Conservation (phyloP, 768 basidiomycete genomes). For the Suillus cothurnatus region DNA sequence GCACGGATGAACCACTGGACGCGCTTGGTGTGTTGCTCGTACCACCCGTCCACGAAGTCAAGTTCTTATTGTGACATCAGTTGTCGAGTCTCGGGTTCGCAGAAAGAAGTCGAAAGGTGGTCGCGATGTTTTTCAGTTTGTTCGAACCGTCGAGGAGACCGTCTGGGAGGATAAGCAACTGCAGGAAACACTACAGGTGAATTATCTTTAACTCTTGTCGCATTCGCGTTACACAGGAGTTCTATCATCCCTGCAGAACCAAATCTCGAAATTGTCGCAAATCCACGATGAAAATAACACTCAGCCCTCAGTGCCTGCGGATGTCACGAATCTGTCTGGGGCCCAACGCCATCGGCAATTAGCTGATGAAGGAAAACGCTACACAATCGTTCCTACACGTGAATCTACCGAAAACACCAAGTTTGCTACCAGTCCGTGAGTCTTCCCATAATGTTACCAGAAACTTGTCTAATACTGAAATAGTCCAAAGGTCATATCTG, state of each 20-base stretch:
- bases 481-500: conserved; percentile 59
- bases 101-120: conserved; percentile 62
- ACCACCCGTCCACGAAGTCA: conserved; percentile 15
- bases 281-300: conserved; percentile 31
- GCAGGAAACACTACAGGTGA: conserved; percentile 65
- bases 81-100: conserved; percentile 61
- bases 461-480: background rate
- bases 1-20: conserved; percentile 81
- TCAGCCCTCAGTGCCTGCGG: conserved; percentile 19
- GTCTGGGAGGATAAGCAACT: conserved; percentile 64
- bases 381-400: conserved; percentile 48
- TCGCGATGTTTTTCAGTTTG: conserved; percentile 75
- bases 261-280: conserved; percentile 56
- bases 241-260: conserved; percentile 41
- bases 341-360: conserved; percentile 25
- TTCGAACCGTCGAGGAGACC: conserved; percentile 71
- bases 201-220: conserved; percentile 13
- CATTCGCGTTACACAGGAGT: background rate
- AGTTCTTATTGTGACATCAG: conserved; percentile 35
- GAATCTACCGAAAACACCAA: conserved; percentile 19
- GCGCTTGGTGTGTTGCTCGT: conserved; percentile 59
- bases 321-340: conserved; percentile 14
- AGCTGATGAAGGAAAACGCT: conserved; percentile 47
- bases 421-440: conserved; percentile 45
- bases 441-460: background rate